A percentile compares a stretch with the other conserved stretches of the same genome.
phyloP scores from a whole-genome alignment of 805 yeast species.

The Yarrowia sp. region DNA sequence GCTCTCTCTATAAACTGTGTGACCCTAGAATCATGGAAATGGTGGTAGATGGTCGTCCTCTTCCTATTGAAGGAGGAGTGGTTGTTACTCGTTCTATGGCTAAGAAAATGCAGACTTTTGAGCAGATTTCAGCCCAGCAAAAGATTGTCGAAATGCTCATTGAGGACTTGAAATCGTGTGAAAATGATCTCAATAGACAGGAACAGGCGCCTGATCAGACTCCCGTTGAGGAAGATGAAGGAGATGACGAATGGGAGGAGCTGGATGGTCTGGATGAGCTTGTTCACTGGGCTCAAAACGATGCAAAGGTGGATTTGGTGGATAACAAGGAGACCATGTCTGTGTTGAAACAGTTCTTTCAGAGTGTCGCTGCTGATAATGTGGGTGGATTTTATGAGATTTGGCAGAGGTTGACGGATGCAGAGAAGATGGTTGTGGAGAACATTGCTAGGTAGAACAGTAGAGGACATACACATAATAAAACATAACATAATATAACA shows the following conservation, averaged over 20 bases:
- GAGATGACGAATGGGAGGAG: conserved; percentile 45
- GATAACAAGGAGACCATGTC: conserved; percentile 15
- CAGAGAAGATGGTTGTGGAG: conserved; percentile 4
- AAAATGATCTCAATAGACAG: conserved; percentile 43
- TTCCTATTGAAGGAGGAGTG: conserved; percentile 57
- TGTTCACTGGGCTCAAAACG: conserved; percentile 30
- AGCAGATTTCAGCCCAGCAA: conserved; percentile 62
- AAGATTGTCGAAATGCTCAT: conserved; percentile 72
- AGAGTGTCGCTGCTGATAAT: conserved; percentile 30
- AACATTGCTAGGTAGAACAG: background rate
- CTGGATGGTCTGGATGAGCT: conserved; percentile 31
- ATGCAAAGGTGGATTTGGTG: background rate
- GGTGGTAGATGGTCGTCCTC: conserved; percentile 72
- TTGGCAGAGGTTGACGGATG: conserved; percentile 7
- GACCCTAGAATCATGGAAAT: conserved; percentile 53
- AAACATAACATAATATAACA: too few species aligned
- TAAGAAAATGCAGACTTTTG: conserved; percentile 46
- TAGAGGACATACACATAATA: too few species aligned
- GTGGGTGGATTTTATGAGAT: conserved; percentile 27
- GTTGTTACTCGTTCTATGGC: conserved; percentile 87
- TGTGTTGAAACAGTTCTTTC: conserved; percentile 21
- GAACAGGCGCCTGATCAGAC: conserved; percentile 19
- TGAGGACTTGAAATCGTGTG: conserved; percentile 65
- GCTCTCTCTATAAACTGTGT: conserved; percentile 58
- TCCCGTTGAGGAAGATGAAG: conserved; percentile 34